Base-by-base conservation (phyloP, 352 stramenopile genomes). In the Phytophthora pistaciae region DNA sequence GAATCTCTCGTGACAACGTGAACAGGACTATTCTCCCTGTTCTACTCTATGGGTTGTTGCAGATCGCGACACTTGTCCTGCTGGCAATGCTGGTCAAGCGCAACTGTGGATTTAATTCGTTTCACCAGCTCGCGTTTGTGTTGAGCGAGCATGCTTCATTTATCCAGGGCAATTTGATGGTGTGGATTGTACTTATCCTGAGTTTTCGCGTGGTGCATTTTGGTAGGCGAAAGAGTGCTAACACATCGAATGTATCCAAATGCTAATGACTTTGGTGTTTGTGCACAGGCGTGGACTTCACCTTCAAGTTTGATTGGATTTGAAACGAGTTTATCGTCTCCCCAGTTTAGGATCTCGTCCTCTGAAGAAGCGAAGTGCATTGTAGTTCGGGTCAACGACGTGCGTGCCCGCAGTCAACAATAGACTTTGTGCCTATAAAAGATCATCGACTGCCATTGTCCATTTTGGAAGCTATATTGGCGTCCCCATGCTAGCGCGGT, bases 1-100 rank as follows among this genome's bases (percentile, higher is more conserved):
- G n/a, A 0, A 62, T 74, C 5, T 29, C 54, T 1, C 14, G 3
- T 0, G 14, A 42, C 2, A 36, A 31, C n/a, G 33, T 74, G 5
- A 27, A 29, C 3, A 1, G 11, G 1, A 56, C 40, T 2, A 44
- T 73, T 3, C 10, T 21, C 23, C 66, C 56, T 18, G 44, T 79
- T 6, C 38, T 59, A 3, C 5, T 71, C 2, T 71, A 68, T 33
- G 57, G 38, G 11, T 4, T 60, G 2, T 9, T 73, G 21, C 67
- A 77, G 50, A 29, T 76, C 3, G 23, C 42, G 18, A 74, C 72
- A n/a, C 52, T 79, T 3, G 10, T 61, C 3, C 0, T 65, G 0
- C 49, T 56, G 9, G 1, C 23, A 36, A 29, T 53, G 46, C 18
- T 53, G 6, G 21, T 29, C 46, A 53, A 25, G 46, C 46, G 46